Conservation (phyloP, 257 asterid species). For the Phtheirospermum japonicum region DNA sequence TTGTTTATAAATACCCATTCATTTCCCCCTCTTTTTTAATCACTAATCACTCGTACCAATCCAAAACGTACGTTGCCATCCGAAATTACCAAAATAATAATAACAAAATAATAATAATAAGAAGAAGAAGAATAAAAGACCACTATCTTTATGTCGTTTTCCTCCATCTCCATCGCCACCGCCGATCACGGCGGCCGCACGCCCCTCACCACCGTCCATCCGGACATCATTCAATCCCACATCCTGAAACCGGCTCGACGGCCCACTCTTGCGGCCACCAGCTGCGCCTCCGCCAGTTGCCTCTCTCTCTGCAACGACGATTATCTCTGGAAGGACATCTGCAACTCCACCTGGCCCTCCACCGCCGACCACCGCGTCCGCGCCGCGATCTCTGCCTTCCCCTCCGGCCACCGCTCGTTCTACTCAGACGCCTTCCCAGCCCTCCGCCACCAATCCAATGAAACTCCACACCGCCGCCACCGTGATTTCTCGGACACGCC, state of each 20-base stretch:
- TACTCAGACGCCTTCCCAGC: constrained; percentile 60
- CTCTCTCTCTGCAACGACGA: constrained; percentile 47
- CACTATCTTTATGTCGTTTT: background rate
- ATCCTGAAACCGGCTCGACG: constrained; percentile 67
- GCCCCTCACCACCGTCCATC: constrained; percentile 45
- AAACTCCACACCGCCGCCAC: constrained; percentile 1
- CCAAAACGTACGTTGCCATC: too few relatives aligned
- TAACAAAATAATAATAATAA: too few relatives aligned
- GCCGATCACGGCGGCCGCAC: background rate
- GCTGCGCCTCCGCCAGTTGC: constrained; percentile 43
- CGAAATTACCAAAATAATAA: too few relatives aligned
- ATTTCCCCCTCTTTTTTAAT: too few relatives aligned
- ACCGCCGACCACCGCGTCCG: constrained; percentile 40
- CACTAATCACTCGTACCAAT: too few relatives aligned
- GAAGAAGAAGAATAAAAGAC: too few relatives aligned
- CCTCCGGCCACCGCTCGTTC: constrained; percentile 66
- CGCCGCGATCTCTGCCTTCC: constrained; percentile 38
- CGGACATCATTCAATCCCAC: constrained; percentile 56
- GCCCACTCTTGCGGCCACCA: constrained; percentile 58
- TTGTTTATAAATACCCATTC: too few relatives aligned
- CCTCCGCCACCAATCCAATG: background rate
- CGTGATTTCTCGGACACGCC: background rate
- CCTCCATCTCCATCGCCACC: constrained; percentile 20
- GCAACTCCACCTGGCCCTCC: constrained; percentile 69
- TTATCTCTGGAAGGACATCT: constrained; percentile 53